Evolutionary conservation across 2,329 filamentous ascomycete species (phyloP).

Genomic region (Neonectria neomacrospora): DNA sequence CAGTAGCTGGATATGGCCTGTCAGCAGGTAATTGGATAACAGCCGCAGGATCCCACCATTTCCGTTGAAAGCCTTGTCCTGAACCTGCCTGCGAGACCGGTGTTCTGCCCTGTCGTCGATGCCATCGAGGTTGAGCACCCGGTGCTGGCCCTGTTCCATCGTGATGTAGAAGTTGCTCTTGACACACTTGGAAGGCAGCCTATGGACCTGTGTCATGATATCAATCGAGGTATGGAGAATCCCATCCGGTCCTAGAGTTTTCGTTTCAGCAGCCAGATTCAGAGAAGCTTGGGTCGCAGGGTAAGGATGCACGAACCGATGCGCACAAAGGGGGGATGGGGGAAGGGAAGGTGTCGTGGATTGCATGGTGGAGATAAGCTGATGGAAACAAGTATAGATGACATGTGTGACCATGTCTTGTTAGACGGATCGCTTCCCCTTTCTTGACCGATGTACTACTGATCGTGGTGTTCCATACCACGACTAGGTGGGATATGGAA

Average conservation of each 20-base stretch:
- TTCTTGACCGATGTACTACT: neutral
- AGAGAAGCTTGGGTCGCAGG: neutral
- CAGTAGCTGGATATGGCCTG: constrained; percentile 20
- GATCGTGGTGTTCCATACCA: neutral
- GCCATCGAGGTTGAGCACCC: constrained; percentile 38
- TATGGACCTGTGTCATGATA: constrained; percentile 30
- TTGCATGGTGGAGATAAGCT: neutral
- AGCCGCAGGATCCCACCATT: constrained; percentile 22
- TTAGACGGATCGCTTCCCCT: neutral
- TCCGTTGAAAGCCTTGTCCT: constrained; percentile 40
- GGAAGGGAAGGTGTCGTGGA: neutral
- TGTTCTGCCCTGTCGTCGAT: constrained; percentile 37
- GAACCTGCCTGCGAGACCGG: constrained; percentile 40
- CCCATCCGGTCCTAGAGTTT: neutral
- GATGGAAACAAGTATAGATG: neutral
- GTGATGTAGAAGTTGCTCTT: constrained; percentile 37
- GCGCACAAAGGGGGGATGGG: neutral
- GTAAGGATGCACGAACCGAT: neutral
- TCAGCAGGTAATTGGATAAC: neutral
- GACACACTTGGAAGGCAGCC: constrained; percentile 31
- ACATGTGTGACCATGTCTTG: neutral
- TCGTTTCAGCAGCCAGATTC: neutral
- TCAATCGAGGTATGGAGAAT: neutral
- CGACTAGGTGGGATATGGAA: neutral
- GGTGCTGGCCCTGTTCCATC: constrained; percentile 16